phyloP scores from a whole-genome alignment of 1,284 basidiomycete genomes.

The Pseudozyma tsukubaensis region DNA sequence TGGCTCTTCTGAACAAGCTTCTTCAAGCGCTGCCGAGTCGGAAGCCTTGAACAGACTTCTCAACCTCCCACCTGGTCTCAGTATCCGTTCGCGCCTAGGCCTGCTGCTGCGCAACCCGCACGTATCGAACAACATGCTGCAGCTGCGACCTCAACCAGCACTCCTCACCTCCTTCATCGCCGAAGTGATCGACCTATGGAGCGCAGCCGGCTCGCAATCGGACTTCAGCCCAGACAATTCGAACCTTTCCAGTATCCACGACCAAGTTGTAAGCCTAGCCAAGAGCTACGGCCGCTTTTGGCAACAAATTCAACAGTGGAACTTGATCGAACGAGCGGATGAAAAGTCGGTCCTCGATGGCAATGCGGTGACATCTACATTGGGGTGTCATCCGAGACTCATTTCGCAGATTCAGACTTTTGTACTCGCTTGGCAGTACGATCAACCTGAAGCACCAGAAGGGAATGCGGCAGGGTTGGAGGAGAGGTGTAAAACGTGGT shows the following conservation, averaged over 20 bases:
- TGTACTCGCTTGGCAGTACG: constrained; percentile 62
- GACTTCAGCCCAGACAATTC: constrained; percentile 16
- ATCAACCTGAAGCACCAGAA: constrained; percentile 4
- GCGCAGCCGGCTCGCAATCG: background rate
- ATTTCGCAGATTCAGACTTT: constrained; percentile 52
- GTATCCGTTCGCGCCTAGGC: constrained; percentile 34
- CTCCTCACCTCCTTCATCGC: constrained; percentile 51
- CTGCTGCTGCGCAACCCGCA: constrained; percentile 48
- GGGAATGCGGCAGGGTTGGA: constrained; percentile 4
- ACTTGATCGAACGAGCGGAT: constrained; percentile 32
- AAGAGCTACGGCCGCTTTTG: constrained; percentile 46
- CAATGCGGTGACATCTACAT: constrained; percentile 41
- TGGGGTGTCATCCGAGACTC: constrained; percentile 51
- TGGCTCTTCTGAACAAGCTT: too few species aligned
- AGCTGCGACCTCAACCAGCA: constrained; percentile 36
- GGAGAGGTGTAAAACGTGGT: constrained; percentile 44
- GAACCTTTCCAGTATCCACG: constrained; percentile 8
- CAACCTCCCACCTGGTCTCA: constrained; percentile 29
- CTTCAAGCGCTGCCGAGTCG: constrained; percentile 3
- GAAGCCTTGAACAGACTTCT: constrained; percentile 26
- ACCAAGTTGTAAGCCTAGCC: constrained; percentile 19
- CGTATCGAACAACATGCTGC: constrained; percentile 32
- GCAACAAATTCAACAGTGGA: constrained; percentile 28
- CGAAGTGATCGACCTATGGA: constrained; percentile 32
- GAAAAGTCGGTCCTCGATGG: constrained; percentile 60